A percentile compares a stretch with the other conserved stretches of the same genome.
Evolutionary conservation across 163 green algal genomes (phyloP).

Genomic region (Scenedesmus sp.): DNA sequence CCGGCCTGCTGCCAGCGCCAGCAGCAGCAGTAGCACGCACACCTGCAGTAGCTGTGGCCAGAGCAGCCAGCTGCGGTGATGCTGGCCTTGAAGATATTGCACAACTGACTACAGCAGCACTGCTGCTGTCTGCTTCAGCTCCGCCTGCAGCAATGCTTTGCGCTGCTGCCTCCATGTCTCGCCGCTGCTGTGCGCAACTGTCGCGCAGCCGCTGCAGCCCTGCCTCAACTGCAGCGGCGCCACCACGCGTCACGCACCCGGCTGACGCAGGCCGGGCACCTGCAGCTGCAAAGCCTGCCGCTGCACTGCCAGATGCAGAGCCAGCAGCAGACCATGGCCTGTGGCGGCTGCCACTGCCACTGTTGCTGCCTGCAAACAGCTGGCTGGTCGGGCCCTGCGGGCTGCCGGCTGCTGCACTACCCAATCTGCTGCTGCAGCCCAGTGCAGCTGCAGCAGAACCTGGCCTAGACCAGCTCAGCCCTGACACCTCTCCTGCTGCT

Average conservation of each 20-base stretch:
- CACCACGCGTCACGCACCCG: background rate
- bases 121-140: background rate
- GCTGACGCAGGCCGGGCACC: background rate
- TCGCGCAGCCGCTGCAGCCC: slow-evolving; percentile 24
- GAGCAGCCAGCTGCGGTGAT: background rate
- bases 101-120: background rate
- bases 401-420: background rate
- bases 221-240: background rate
- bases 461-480: background rate
- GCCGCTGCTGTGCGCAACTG: slow-evolving; percentile 36
- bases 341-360: background rate
- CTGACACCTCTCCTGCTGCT: slow-evolving; percentile 6
- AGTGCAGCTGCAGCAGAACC: background rate
- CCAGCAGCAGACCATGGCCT: background rate
- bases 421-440: background rate
- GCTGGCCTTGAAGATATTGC: no score
- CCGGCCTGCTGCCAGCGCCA: background rate
- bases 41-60: background rate
- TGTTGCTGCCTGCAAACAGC: background rate
- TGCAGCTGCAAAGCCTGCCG: background rate
- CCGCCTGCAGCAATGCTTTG: slow-evolving; percentile 12
- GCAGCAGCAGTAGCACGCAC: background rate
- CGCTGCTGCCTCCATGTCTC: background rate
- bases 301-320: background rate
- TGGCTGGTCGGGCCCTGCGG: background rate